Base-by-base conservation (phyloP, 2,329 filamentous ascomycete species). In the Ophiostoma sp. region DNA sequence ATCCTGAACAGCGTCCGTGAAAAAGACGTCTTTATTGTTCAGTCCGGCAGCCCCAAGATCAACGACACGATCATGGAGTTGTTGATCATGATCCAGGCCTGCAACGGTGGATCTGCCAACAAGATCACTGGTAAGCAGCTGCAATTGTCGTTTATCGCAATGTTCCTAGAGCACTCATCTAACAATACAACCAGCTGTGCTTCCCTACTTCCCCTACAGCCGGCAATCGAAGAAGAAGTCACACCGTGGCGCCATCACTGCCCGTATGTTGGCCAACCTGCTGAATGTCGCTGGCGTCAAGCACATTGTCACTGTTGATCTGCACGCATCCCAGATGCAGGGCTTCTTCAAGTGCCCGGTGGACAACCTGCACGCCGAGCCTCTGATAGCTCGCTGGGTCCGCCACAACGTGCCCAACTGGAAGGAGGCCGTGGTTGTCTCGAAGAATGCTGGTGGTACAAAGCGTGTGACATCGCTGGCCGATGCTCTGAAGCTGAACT, bases 41-140 rank as follows among this genome's bases (percentile, higher is more conserved):
- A 99, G 83, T 98, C 94, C 73, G 95, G 95, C 74, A 97, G 95
- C 81, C 86, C 89, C 78, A 93, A 91, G 82, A 97, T 97, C 85
- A 99, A 99, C 80, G 95, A 99, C 82, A 96, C 93, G 77, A 93
- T 99, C 78, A 97, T 99, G 93, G 95, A 99, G 85, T 86, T 99
- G 78, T 87, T 99, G 78, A 98, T 99, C 81, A 96, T 99, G 92
- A 97, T 98, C 76, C 95, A 92, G 74, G 95, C 95, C 75, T 99
- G 95, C 86, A 98, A 97, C 81, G 94, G 95, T 77, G 95, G 94
- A 74, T 98, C 95, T 69, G 92, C 95, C 73, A 97, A 94, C 83
- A 96, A 95, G 77, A 91, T 98, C 78, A 98, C 94, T 76, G 94
- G 94, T 97, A 36, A 35, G 57, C 27, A 33, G 57, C 31, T 15